Base-by-base conservation (phyloP, 2,329 filamentous ascomycete genomes). In the Exophiala oligosperma region DNA sequence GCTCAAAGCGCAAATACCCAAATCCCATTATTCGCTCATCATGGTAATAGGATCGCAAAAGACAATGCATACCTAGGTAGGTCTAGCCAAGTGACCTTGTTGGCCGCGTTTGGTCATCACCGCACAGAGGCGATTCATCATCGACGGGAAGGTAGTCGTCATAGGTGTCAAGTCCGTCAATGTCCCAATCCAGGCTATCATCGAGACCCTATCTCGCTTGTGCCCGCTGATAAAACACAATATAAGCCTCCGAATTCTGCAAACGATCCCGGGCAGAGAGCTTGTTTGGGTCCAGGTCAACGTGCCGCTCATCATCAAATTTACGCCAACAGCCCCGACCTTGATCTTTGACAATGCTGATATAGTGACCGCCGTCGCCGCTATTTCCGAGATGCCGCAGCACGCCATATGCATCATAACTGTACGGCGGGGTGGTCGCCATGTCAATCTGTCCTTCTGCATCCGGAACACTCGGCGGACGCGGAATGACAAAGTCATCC, bases 331-430 rank as follows among this genome's bases (percentile, higher is more conserved):
- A 80, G 26, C 79, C 78, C 28, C 82, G 76, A 32, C 77, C 78
- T 38, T 80, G 78, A 66, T 88, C 84, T 46, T 83, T 83, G 60
- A 89, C 83, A 57, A 89, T 85, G 2, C 86, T 82, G 53, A 88
- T 87, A 72, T 97, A 97, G 73, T 97, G 92, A 0, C 92, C 92
- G 51, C 83, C 84, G 38, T 84, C 83, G 52, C 89, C 78, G 1
- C 81, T 85, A 1, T 76, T 76, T 23, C 92, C 92, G 3, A 84
- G 74, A 71, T 97, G 92, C 61, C 89, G 81, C 54, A 95, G 84
- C 5, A 97, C 88, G 1, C 87, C 93, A 70, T 96, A 97, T 52
- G 90, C 87, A 69, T 96, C 88, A 72, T 97, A 99, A 4, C 79
- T 76, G 69, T 89, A 91, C 0, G 89, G 87, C 0, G 72, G 71